Evolutionary conservation across 352 stramenopile genomes (phyloP).

Genomic region (Globisporangium alternatum): DNA sequence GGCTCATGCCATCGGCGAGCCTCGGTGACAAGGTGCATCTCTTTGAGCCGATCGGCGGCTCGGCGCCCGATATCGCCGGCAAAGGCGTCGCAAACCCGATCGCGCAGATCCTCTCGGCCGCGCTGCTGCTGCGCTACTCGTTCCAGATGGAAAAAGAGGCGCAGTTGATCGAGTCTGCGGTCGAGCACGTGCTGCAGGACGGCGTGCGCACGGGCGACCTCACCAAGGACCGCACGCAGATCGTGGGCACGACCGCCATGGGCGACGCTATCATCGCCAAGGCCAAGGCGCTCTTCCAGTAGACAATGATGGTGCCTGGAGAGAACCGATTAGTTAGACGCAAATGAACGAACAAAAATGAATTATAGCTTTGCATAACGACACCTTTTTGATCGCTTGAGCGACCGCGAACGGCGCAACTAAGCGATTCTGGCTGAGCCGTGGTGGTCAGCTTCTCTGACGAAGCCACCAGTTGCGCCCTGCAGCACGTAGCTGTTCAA

Average conservation of each 20-base stretch:
- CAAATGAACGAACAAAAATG: not conserved
- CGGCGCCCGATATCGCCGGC: slow-evolving; percentile 97
- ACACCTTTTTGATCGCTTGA: no score
- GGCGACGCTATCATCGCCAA: slow-evolving; percentile 79
- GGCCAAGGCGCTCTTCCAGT: slow-evolving; percentile 50
- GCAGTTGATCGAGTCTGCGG: slow-evolving; percentile 74
- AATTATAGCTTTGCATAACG: not conserved
- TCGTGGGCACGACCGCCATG: slow-evolving; percentile 74
- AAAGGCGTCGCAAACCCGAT: slow-evolving; percentile 97
- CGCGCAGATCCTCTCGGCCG: slow-evolving; percentile 96
- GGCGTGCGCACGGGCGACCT: slow-evolving; percentile 86
- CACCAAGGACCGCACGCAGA: slow-evolving; percentile 47
- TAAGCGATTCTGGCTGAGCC: no score
- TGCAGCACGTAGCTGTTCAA: no score
- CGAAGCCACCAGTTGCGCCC: no score
- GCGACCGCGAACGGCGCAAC: no score
- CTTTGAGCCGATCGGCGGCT: slow-evolving; percentile 98
- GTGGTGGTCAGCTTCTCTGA: no score
- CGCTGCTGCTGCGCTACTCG: slow-evolving; percentile 96
- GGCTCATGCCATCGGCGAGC: slow-evolving; percentile 98
- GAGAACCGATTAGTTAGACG: slow-evolving; percentile 2
- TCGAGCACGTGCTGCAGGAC: slow-evolving; percentile 81
- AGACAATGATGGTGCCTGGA: not conserved
- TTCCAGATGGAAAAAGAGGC: slow-evolving; percentile 82
- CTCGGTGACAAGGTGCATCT: slow-evolving; percentile 90